Percentiles rank a stretch among this genome's conserved stretches.
Evolutionary conservation across 2,329 filamentous ascomycete genomes (phyloP).

Genomic region (Thielaviopsis ethacetica): DNA sequence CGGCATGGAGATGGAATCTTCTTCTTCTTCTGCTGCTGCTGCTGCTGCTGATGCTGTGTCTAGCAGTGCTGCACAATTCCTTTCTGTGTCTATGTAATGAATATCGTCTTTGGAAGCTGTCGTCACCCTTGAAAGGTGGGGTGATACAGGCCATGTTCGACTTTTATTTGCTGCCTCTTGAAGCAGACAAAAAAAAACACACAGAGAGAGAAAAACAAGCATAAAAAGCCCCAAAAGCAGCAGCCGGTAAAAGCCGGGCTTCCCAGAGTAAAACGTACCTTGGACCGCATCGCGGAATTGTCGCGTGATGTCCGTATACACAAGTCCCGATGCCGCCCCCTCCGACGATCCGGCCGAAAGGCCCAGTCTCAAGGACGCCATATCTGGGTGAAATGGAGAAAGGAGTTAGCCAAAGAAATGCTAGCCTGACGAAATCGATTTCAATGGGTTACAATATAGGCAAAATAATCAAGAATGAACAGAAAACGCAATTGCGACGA

Average conservation of each 20-base stretch:
- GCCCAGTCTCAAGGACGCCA: neutral
- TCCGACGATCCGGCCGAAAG: neutral
- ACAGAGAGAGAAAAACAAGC: neutral
- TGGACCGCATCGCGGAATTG: conserved; percentile 6
- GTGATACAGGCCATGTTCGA: neutral
- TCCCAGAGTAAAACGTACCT: conserved; percentile 1
- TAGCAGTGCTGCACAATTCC: neutral
- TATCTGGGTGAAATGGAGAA: neutral
- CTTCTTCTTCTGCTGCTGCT: too few relatives aligned
- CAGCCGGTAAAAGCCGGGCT: neutral
- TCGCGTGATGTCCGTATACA: conserved; percentile 10
- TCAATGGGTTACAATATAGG: too few relatives aligned
- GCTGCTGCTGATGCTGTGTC: too few relatives aligned
- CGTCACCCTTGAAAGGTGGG: neutral
- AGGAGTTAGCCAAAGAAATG: neutral
- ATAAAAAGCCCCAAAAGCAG: neutral
- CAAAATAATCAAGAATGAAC: neutral
- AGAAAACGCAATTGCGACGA: neutral
- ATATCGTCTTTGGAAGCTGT: too few relatives aligned
- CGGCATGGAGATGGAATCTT: neutral
- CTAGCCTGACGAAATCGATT: neutral
- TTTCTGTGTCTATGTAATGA: neutral
- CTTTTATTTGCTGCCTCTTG: neutral
- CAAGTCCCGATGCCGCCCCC: conserved; percentile 3
- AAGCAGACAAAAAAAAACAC: neutral